Conservation (phyloP, 2,329 filamentous ascomycete genomes). For the Paraconiothyrium brasiliense region DNA sequence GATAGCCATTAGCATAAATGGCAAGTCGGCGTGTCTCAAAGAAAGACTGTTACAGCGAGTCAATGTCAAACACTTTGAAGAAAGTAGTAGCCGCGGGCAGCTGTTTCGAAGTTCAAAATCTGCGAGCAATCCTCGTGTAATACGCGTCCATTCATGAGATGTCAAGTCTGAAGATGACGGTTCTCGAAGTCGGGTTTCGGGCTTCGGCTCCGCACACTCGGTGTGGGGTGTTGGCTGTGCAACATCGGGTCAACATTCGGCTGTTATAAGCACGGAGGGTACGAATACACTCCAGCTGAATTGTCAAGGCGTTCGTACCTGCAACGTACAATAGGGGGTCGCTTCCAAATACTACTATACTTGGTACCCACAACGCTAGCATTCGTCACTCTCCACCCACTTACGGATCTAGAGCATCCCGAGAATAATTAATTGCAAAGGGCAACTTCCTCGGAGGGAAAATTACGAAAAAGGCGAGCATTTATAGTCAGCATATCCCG, state of each 20-base stretch:
- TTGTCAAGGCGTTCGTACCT: neutral
- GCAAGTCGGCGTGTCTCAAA: no score
- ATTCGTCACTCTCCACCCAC: neutral
- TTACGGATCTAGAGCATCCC: neutral
- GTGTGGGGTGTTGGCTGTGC: neutral
- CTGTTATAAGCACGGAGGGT: neutral
- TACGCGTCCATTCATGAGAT: no score
- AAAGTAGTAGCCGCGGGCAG: no score
- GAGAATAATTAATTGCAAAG: neutral
- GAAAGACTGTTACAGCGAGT: no score
- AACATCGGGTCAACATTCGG: conserved; percentile 7
- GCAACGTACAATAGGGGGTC: neutral
- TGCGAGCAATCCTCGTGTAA: neutral
- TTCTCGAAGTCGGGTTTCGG: conserved; percentile 14
- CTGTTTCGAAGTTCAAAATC: neutral
- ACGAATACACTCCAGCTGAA: neutral
- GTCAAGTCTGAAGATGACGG: neutral
- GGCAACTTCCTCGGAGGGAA: no score
- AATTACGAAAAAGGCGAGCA: no score
- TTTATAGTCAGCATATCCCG: no score
- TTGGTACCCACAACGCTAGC: neutral
- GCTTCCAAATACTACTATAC: neutral
- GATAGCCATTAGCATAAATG: neutral
- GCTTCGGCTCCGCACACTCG: conserved; percentile 20
- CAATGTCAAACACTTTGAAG: no score